Conservation (phyloP, 345 rosid genomes). For the Bretschneidera sinensis region DNA sequence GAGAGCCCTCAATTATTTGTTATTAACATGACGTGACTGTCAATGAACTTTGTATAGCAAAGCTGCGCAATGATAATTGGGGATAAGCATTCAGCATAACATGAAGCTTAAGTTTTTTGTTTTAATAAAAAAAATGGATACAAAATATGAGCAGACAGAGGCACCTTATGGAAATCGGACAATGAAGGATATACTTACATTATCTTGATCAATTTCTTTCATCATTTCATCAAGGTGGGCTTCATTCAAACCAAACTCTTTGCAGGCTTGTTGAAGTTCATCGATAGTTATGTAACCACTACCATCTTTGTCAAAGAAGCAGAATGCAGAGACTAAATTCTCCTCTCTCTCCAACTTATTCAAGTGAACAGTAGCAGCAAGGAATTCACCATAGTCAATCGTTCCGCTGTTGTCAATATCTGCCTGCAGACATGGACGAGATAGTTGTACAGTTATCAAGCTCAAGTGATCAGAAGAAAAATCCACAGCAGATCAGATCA, state of each 20-base stretch:
- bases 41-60: too few relatives aligned
- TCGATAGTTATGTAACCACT: conserved; percentile 82
- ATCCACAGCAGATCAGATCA: background rate
- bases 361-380: conserved; percentile 76
- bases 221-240: conserved; percentile 73
- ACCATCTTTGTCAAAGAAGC: conserved; percentile 72
- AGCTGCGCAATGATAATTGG: background rate
- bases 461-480: conserved; percentile 1
- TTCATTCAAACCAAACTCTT: conserved; percentile 68
- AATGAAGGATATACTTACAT: conserved; percentile 41
- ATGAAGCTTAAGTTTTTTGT: background rate
- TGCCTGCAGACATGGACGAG: conserved; percentile 40
- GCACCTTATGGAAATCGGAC: background rate
- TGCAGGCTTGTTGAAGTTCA: conserved; percentile 72
- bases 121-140: background rate
- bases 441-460: background rate
- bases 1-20: background rate
- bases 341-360: conserved; percentile 82
- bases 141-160: background rate
- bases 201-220: conserved; percentile 75
- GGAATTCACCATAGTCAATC: conserved; percentile 77
- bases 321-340: conserved; percentile 63
- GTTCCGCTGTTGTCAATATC: conserved; percentile 76
- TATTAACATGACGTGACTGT: background rate
- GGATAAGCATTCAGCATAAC: too few relatives aligned